phyloP scores from a whole-genome alignment of 2,329 filamentous ascomycete genomes.

The Trichoderma arundinaceum region DNA sequence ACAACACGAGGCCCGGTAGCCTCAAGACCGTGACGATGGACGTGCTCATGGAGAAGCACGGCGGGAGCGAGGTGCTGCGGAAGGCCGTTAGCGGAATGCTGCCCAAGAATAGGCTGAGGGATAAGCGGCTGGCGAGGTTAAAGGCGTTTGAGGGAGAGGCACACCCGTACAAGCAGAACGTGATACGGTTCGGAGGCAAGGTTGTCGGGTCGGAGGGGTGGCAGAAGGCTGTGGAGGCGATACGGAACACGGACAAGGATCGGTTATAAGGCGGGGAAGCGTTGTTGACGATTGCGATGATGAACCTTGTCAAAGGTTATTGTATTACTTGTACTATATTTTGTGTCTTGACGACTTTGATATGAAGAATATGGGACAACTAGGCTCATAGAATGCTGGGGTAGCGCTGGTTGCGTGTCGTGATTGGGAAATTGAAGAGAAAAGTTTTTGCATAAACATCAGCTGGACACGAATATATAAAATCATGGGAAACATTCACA shows the following conservation, averaged over 20 bases:
- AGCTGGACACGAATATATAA: not conserved
- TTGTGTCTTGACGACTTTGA: conserved; percentile 29
- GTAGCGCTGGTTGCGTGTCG: no score
- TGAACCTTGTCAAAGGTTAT: conserved; percentile 35
- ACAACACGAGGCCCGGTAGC: conserved; percentile 87
- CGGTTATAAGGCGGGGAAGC: conserved; percentile 52
- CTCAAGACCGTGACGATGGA: conserved; percentile 94
- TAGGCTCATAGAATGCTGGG: not conserved
- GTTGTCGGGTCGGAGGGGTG: conserved; percentile 60
- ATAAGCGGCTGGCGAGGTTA: conserved; percentile 83
- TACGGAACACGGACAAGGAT: conserved; percentile 56
- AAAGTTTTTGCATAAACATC: not conserved
- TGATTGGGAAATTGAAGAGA: not conserved
- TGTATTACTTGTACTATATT: conserved; percentile 44
- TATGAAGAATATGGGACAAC: conserved; percentile 4
- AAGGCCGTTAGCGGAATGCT: conserved; percentile 96
- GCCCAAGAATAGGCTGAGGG: conserved; percentile 91
- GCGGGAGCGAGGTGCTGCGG: conserved; percentile 86
- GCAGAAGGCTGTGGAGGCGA: conserved; percentile 56
- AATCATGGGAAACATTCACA: no score
- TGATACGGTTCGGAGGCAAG: conserved; percentile 73
- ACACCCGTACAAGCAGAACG: conserved; percentile 90
- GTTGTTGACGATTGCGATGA: not conserved
- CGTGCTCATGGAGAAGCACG: conserved; percentile 89
- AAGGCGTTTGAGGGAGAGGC: conserved; percentile 95